Base-by-base conservation (phyloP, 148 eudicot genomes). In the Rhododendron griersonianum region DNA sequence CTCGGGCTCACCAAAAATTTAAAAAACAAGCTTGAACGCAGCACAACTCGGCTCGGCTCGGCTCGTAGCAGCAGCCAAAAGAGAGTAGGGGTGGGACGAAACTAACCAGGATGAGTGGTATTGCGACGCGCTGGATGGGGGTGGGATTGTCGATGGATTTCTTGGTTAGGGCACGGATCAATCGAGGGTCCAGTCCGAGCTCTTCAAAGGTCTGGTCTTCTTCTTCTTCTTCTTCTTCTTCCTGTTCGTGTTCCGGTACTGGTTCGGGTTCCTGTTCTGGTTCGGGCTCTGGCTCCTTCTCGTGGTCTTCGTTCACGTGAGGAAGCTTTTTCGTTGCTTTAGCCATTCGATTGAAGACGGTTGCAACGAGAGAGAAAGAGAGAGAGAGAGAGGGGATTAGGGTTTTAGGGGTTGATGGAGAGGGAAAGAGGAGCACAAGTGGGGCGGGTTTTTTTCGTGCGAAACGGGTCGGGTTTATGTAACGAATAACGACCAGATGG, bases 61-160 rank as follows among this genome's bases (percentile, higher is more conserved):
- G 7, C 15, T 55, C 61, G 1, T 16, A 55, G 21, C 6, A 16
- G 61, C 61, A 33, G 9, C 25, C 44, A 89, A 41, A 9, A 74
- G 48, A 83, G 61, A 59, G 30, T 1, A 18, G 0, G 33, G 59
- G 18, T 2, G 14, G 30, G 19, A 23, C 14, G 81, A 78, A 57
- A 86, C 87, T 69, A 48, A 96, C 99, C 5, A 96, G 94, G 81
- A 96, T 93, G 9, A 92, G 89, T 8, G 99, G 99, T 33, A 96
- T 91, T 44, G 80, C 80, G 80, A 77, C 80, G 80, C 80, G 80
- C 48, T 77, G 80, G 51, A 77, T 77, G 1, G 80, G 80, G 53
- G 80, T 77, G 80, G 80, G 50, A 8, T 77, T 77, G 5, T 77
- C 80, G 51, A 96, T 91, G 73, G 84, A 78, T 87, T 95, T 95